Evolutionary conservation across 2,329 filamentous ascomycete species (phyloP).

Genomic region (Alternaria novae-zelandiae): DNA sequence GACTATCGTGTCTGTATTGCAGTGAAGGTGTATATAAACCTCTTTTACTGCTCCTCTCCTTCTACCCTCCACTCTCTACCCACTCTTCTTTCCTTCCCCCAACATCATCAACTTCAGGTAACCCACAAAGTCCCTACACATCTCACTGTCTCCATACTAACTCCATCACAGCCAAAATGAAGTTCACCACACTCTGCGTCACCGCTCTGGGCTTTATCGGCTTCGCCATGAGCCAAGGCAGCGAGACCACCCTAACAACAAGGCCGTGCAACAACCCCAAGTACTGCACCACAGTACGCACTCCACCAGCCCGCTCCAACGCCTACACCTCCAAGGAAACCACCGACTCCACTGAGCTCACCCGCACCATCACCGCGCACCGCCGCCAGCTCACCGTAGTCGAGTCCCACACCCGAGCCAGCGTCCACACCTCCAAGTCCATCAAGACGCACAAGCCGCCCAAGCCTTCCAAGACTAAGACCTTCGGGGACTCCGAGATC

Average conservation of each 20-base stretch:
- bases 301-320: not conserved
- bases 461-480: not conserved
- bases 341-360: not conserved
- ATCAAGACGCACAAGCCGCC: not conserved
- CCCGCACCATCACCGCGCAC: not conserved
- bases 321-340: not conserved
- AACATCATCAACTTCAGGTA: not conserved
- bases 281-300: not conserved
- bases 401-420: not conserved
- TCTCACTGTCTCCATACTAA: not conserved
- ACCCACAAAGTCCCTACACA: not conserved
- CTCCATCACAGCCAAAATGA: not conserved
- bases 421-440: not conserved
- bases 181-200: not conserved
- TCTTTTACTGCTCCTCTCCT: not conserved
- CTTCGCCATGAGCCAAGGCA: not conserved
- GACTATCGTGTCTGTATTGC: not conserved
- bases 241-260: not conserved
- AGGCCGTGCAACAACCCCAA: not conserved
- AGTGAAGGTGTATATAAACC: not conserved
- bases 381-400: not conserved
- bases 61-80: not conserved
- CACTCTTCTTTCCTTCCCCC: not conserved
- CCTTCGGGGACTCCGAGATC: not conserved
- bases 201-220: not conserved